Evolutionary conservation across 805 yeast genomes (phyloP), one percentile per base, ranked within the genome.

Genomic region (Nadsonia fulvescens): DNA sequence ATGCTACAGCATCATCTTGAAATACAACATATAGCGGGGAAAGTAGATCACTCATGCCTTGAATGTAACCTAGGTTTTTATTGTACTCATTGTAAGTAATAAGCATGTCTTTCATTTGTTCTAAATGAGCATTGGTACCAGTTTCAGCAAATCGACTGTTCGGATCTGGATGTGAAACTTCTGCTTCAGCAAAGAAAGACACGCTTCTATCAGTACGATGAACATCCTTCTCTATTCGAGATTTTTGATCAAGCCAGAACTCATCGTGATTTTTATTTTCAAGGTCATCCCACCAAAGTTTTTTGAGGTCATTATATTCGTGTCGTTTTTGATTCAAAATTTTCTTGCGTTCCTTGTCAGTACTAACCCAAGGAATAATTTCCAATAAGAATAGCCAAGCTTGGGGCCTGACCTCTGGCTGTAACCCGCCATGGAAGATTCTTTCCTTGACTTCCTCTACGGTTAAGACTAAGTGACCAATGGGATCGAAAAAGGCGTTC

Each of bases 41-140:
- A 18, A 89, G 54, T 27, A 89, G 54, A 48, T 89, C 99, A 6
- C 89, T 70, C 99, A 89, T 89, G 2, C 99, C 99, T 53, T 89
- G 99, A 11, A 89, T 93, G 43, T 89, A 89, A 1, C 98, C 98
- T 37, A 89, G 51, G 37, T 81, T 74, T 23, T 56, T 58, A 47
- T 89, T 83, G 46, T 71, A 63, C 47, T 77, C 82, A 46, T 89
- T 86, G 42, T 75, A 86, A 1, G 95, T 78, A 30, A 82, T 59
- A 20, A 89, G 56, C 33, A 89, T 75, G 38, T 76, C 82, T 37
- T 79, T 63, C 53, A 89, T 51, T 27, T 54, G 62, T 33, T 66
- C 59, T 32, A 89, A 54, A 47, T 89, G 82, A 7, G 78, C 72
- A 45, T 89, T 89, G 22, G 92, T 70, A 14, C 67, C 64, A 27